Base-by-base conservation (phyloP, 202 grass and related monocot genomes). In the Sporobolus alterniflorus region DNA sequence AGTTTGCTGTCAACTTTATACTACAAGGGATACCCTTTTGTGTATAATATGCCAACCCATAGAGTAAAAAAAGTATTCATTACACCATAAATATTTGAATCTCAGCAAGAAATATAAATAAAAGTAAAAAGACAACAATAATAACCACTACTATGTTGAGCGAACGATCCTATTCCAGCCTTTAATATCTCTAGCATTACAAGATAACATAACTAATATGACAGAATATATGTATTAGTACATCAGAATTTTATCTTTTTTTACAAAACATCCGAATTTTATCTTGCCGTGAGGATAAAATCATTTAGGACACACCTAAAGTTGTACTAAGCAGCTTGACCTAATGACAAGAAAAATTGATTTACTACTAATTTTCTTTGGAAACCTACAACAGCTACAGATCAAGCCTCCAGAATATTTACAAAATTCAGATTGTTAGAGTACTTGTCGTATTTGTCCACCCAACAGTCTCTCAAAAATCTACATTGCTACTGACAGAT, bases 181-280 rank as follows among this genome's bases (percentile, higher is more conserved):
- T 52, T 0, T 80, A 1, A 70, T 16, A 69, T 59, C 69, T 59
- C 16, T 59, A 55, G 34, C 33, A 68, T 34, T 44, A 76, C 21
- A 70, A 77, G 69, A 50, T 77, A 77, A 55, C 13, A 77, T 29
- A 69, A 10, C 25, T 52, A 74, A 20, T 74, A 74, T 59, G 30
- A 48, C n/a, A 39, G 20, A 11, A 77, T 82, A 48, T 29, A 65
- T 36, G 21, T 61, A 28, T 13, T 40, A 18, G 34, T 55, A 30
- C 8, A 9, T 31, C 6, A 0, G 17, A 17, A 64, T 34, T 64
- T 34, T 20, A n/a, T n/a, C n/a, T n/a, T n/a, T n/a, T n/a, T n/a
- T n/a, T n/a, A n/a, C n/a, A n/a, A n/a, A n/a, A 39, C 36, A 39
- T 39, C 6, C 36, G 6, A n/a, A n/a, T 39, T 9, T 59, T 66